Base-by-base conservation (phyloP, 2,329 filamentous ascomycete species). In the Pestalotiopsis sp. region DNA sequence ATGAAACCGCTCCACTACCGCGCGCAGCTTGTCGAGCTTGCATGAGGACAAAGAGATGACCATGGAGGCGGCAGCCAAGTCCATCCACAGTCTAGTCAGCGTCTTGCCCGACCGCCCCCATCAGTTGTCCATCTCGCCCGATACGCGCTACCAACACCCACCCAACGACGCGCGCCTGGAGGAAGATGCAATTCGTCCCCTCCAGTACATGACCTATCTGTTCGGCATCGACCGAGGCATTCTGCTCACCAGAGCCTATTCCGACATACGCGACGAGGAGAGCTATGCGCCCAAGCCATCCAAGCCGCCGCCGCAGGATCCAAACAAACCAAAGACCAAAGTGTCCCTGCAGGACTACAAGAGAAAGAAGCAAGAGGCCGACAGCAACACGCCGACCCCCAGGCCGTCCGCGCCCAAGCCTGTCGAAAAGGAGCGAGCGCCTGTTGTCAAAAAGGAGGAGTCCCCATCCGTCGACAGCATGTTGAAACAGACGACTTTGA, bases 61-160 rank as follows among this genome's bases (percentile, higher is more conserved):
- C 73, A 89, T 89, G 87, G 87, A 89, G 84, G 85, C 83, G 83
- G 85, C 85, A 83, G 84, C 84, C 78, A 86, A 87, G 81, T 84
- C 82, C 81, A 84, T 87, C 79, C 80, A 87, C 78, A 82, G 79
- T 78, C 80, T 88, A 77, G 82, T 83, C 75, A 82, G 87, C 67
- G 81, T 81, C 81, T 79, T 89, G 71, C 87, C 87, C 71, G 80
- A 83, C 69, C 82, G 81, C 75, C 84, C 86, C 71, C 85, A 89
- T 76, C 85, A 87, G 72, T 82, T 90, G 45, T 85, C 86, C 49
- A 79, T 84, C 71, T 83, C 81, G 45, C 76, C 84, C 64, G 82
- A 84, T 72, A 81, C 81, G 76, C 85, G 82, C 74, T 88, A 85
- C 56, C 80, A 80, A 68, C 79, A 82, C 66, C 81, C 82, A 57